Evolutionary conservation across 2,329 filamentous ascomycete species (phyloP).

Genomic region (Colletotrichum magnum): DNA sequence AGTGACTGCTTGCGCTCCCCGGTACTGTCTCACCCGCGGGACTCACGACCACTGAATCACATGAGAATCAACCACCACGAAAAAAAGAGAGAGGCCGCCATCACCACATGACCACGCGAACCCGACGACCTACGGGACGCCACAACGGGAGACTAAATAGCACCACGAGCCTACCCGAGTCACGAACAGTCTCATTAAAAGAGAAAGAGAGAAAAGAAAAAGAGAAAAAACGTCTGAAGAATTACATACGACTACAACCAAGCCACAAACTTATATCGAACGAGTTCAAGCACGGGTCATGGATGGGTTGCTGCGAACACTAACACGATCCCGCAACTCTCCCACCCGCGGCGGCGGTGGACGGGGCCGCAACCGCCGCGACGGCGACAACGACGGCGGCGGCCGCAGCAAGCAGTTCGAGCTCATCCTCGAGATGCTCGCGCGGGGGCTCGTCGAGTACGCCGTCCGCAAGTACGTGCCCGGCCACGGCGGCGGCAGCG

Average conservation of each 20-base stretch:
- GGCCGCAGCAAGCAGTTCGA: conserved; percentile 24
- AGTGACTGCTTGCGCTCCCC: conserved; percentile 11
- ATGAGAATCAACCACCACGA: conserved; percentile 11
- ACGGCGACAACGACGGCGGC: background rate
- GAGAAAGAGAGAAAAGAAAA: background rate
- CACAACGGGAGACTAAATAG: conserved; percentile 7
- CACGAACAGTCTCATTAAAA: background rate
- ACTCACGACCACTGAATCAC: conserved; percentile 22
- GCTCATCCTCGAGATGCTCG: conserved; percentile 31
- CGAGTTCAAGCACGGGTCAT: conserved; percentile 1
- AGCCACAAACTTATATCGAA: too few species aligned
- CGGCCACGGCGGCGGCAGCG: conserved; percentile 7
- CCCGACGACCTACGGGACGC: background rate
- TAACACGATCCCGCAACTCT: conserved; percentile 24
- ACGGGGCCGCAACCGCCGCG: conserved; percentile 12
- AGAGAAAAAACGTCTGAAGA: background rate
- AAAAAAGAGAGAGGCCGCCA: conserved; percentile 19
- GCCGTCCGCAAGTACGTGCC: conserved; percentile 36
- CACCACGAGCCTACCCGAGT: conserved; percentile 2
- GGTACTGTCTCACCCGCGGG: conserved; percentile 14
- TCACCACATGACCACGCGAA: conserved; percentile 25
- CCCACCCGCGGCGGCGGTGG: conserved; percentile 21
- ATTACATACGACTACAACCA: too few species aligned
- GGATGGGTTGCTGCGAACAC: conserved; percentile 33
- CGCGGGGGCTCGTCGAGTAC: conserved; percentile 31